phyloP scores from a whole-genome alignment of 2,329 filamentous ascomycete genomes.

The Diaporthe vexans region DNA sequence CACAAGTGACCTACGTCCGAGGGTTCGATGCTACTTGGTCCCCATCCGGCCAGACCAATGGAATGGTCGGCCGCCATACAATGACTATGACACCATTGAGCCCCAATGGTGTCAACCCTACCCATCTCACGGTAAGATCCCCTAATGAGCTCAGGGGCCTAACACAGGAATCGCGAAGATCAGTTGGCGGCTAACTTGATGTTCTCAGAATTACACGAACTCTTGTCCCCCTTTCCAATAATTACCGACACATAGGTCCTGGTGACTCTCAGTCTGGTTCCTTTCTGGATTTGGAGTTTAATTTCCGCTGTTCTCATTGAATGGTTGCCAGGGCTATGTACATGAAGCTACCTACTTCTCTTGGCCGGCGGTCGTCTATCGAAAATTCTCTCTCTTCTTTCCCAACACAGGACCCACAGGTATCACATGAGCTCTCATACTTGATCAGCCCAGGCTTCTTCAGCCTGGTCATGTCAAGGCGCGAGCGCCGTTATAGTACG shows the following conservation, averaged over 20 bases:
- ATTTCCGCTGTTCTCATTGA: not conserved
- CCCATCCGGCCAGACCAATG: not conserved
- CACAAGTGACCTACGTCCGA: not conserved
- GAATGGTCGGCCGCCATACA: not conserved
- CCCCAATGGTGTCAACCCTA: not conserved
- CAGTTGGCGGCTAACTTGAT: not conserved
- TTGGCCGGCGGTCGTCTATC: not conserved
- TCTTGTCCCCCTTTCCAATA: not conserved
- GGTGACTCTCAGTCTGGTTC: not conserved
- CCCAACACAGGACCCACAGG: conserved; percentile 5
- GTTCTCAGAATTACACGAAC: not conserved
- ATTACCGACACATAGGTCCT: not conserved
- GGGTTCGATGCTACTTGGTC: not conserved
- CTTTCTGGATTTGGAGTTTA: not conserved
- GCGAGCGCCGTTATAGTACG: no score
- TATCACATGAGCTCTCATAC: not conserved
- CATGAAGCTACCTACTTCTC: not conserved
- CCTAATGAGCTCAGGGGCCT: not conserved
- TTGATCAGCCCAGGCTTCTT: no score
- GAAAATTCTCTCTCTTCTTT: not conserved
- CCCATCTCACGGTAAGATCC: not conserved
- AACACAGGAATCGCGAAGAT: not conserved
- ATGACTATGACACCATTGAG: not conserved
- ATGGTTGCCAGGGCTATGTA: not conserved
- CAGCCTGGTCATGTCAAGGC: no score